These are phyloP conservation scores for Ensete glaucum DNA, from an alignment of 176 grass and related monocot species.

Conservation along the genomic window DNA sequence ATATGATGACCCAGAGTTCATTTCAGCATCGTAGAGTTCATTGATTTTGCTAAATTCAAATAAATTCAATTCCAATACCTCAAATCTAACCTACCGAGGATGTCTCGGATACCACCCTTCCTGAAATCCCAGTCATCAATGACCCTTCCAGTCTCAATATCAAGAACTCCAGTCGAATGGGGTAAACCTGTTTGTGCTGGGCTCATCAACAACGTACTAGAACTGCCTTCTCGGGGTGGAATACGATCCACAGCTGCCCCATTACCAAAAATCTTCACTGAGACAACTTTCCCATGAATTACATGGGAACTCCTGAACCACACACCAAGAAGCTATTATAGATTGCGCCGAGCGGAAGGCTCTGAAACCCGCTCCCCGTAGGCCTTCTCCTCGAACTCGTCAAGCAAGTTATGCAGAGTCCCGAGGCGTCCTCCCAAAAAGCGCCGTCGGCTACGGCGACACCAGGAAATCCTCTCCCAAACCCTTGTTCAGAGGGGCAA, in stretches of 20 bases:
- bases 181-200: conserved; percentile 87
- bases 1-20: conserved; percentile 94
- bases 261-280: conserved; percentile 54
- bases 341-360: conserved; percentile 56
- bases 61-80: conserved; percentile 60
- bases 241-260: conserved; percentile 24
- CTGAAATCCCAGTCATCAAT: conserved; percentile 75
- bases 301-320: conserved; percentile 52
- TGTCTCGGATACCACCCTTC: conserved; percentile 82
- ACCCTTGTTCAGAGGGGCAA: conserved; percentile 40
- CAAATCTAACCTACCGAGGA: conserved; percentile 89
- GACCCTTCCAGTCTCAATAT: conserved; percentile 79
- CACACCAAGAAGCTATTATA: conserved; percentile 74
- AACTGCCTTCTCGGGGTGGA: conserved; percentile 66
- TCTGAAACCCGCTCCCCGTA: conserved; percentile 47
- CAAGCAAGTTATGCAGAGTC: conserved; percentile 35
- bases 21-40: conserved; percentile 48
- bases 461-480: conserved; percentile 85
- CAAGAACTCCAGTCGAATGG: conserved; percentile 57
- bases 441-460: conserved; percentile 76
- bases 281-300: conserved; percentile 69
- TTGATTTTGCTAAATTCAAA: conserved; percentile 51
- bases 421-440: conserved; percentile 78
- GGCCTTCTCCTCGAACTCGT: conserved; percentile 78
- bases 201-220: conserved; percentile 89